Evolutionary conservation across 1,284 basidiomycete species (phyloP), one percentile per base, ranked within the genome.

Genomic region (Marasmius tenuissimus): DNA sequence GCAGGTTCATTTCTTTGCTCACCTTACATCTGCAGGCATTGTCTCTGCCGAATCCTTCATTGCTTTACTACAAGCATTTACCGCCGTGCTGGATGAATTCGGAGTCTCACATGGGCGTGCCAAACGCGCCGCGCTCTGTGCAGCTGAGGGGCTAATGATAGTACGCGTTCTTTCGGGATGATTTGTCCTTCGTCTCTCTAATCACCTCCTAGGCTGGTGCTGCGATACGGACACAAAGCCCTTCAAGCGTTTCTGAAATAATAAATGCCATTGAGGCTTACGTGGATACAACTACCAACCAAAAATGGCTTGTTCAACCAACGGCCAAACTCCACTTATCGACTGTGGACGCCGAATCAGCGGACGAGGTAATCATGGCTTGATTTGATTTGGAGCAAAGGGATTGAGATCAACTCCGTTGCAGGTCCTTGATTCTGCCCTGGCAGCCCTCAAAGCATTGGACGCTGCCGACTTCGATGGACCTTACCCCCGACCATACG

Each of bases 1-100:
- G 9, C 68, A 96, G 93, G 88, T 96, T 20, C 92, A 94, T 68
- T 93, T 97, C 73, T 96, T 97, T 70, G 91, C 94, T 0, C 91
- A 95, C 69, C 76, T 97, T 48, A 89, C 92, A 35, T 81, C 89
- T 37, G 85, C 93, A 11, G 83, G 85, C 56, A 78, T 97, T 1
- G 83, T 97, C 56, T 86, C 91, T 2, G 75, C 87, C 0, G 81
- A 87, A 14, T 95, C 94, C 3, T 83, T 97, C 78, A 80, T 91
- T 51, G 82, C 86, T 7, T 84, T 96, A 11, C 81, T 97, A 33
- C 86, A 88, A 63, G 91, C 93, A 0, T 93, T 97, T 67, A 87
- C 89, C 3, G 83, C 88, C 0, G 95, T 97, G 2, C 77, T 97
- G 33, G 92, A 95, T 66, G 95, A 97, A 72, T 93, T 96, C 65